phyloP scores from a whole-genome alignment of 2,329 filamentous ascomycete species.

The Fusarium dimerum region DNA sequence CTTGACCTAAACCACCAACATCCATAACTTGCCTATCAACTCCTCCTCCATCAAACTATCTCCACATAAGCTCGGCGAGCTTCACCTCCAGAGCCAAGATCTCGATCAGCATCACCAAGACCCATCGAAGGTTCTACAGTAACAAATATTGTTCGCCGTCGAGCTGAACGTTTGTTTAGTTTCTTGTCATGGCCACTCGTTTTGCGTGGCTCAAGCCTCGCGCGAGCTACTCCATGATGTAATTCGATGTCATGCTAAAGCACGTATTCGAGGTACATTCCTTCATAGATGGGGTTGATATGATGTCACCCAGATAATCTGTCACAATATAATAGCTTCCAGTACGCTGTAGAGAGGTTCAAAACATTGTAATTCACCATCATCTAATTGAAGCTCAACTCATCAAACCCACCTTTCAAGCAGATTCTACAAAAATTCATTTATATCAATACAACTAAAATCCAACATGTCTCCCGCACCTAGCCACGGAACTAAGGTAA shows the following conservation, averaged over 20 bases:
- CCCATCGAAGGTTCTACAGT: not conserved
- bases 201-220: slow-evolving; percentile 2
- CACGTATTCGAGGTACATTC: not conserved
- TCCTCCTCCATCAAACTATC: no score
- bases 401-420: not conserved
- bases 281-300: slow-evolving; percentile 12
- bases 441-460: not conserved
- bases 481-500: slow-evolving; percentile 26
- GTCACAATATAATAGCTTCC: slow-evolving; percentile 15
- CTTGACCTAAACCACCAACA: no score
- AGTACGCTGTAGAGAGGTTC: not conserved
- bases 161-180: not conserved
- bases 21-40: no score
- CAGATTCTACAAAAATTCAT: no score
- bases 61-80: no score
- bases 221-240: slow-evolving; percentile 19
- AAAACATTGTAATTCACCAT: not conserved
- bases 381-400: not conserved
- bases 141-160: no score
- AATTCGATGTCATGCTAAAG: slow-evolving; percentile 22
- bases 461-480: slow-evolving; percentile 23
- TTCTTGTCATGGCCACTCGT: not conserved
- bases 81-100: no score
- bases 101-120: no score
- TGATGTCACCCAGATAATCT: slow-evolving; percentile 19